Conservation (phyloP, 345 rosid genomes). For the Alliaria petiolata region DNA sequence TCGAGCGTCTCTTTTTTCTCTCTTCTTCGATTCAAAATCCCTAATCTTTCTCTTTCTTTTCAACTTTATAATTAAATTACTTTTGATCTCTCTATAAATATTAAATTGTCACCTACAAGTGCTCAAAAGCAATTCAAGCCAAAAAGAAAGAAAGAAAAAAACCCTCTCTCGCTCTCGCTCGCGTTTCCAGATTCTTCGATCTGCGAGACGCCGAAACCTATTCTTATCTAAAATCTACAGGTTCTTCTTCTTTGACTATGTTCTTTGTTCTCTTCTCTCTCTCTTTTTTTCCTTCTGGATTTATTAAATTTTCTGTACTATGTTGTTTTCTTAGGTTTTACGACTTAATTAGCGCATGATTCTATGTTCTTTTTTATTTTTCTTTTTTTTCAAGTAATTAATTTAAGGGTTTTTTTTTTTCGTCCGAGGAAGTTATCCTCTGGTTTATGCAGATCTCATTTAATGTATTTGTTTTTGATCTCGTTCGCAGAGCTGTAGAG, state of each 20-base stretch:
- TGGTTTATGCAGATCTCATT: conserved; percentile 32
- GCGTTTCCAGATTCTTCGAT: conserved; percentile 13
- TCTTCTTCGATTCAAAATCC: conserved; percentile 19
- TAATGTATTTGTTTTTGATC: conserved; percentile 4
- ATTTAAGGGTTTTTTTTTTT: neutral
- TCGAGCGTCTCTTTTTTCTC: conserved; percentile 14
- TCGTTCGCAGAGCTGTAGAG: conserved; percentile 23
- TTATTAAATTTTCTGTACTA: neutral
- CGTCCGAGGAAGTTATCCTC: neutral
- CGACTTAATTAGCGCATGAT: neutral
- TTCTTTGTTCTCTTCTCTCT: neutral
- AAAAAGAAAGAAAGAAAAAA: neutral
- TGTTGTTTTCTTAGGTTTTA: neutral
- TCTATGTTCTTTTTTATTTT: neutral
- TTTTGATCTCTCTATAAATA: conserved; percentile 7
- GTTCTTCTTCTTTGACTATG: conserved; percentile 3
- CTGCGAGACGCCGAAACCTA: neutral
- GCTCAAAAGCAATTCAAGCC: conserved; percentile 2
- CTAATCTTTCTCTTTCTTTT: conserved; percentile 4
- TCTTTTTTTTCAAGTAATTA: neutral
- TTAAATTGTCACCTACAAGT: conserved; percentile 1
- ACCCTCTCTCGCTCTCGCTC: neutral
- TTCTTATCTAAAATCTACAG: neutral
- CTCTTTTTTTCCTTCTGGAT: neutral
- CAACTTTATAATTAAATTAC: neutral